phyloP scores from a whole-genome alignment of 371 early-diverging fungal genomes.

The Mucor mucedo region DNA sequence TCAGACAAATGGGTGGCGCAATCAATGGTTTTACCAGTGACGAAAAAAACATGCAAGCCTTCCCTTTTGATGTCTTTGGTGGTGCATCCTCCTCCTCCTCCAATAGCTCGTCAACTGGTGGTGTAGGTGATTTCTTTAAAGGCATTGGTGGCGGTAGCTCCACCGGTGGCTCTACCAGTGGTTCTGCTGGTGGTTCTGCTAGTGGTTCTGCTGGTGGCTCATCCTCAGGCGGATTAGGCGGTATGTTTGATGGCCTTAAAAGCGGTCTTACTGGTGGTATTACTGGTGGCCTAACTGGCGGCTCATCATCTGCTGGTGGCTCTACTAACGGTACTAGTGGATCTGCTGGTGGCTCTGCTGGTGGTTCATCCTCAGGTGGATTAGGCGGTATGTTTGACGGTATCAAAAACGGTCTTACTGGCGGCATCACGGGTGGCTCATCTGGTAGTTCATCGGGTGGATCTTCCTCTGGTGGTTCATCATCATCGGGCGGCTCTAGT shows the following conservation, averaged over 20 bases:
- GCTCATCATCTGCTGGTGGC: not conserved
- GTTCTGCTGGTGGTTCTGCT: no score
- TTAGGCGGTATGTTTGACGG: not conserved
- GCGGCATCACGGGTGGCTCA: not conserved
- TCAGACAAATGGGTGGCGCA: no score
- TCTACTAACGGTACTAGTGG: not conserved
- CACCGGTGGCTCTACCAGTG: no score
- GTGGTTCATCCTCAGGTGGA: not conserved
- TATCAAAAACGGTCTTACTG: not conserved
- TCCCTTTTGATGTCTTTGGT: not conserved
- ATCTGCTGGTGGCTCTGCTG: not conserved
- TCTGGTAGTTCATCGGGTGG: not conserved
- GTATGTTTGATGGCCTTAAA: not conserved
- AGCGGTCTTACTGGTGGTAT: not conserved
- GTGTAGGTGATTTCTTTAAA: no score
- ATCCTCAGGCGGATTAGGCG: no score
- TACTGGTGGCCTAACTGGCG: not conserved
- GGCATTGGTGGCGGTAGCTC: no score
- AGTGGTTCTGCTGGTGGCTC: no score
- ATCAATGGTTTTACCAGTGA: no score
- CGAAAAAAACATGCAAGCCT: not conserved
- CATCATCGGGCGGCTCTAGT: not conserved
- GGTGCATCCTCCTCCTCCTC: no score
- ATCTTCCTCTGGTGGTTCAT: not conserved
- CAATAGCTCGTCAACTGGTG: no score